Evolutionary conservation across 2,329 filamentous ascomycete species (phyloP).

Genomic region (Claviceps cyperi): DNA sequence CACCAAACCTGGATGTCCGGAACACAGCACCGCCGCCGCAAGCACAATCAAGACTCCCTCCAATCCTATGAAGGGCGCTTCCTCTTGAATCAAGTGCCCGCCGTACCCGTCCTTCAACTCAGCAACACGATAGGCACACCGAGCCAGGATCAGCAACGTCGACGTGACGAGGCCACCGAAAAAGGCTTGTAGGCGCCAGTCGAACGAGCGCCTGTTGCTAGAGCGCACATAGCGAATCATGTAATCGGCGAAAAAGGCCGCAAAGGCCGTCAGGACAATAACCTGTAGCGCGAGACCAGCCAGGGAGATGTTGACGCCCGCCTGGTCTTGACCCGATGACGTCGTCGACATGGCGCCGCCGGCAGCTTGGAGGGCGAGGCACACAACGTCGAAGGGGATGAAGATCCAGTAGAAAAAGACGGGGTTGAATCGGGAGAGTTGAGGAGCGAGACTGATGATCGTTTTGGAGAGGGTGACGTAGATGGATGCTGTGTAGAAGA

Average conservation of each 20-base stretch:
- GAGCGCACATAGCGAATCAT: conserved; percentile 26
- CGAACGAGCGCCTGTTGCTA: conserved; percentile 11
- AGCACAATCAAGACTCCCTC: conserved; percentile 30
- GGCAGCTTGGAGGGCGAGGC: conserved; percentile 40
- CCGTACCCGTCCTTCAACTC: conserved; percentile 51
- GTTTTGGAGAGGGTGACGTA: conserved; percentile 44
- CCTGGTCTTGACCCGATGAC: conserved; percentile 22
- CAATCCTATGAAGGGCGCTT: conserved; percentile 37
- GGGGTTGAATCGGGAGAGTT: conserved; percentile 29
- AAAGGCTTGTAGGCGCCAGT: conserved; percentile 27
- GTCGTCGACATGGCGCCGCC: conserved; percentile 39
- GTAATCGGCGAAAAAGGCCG: conserved; percentile 33
- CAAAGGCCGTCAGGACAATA: conserved; percentile 38
- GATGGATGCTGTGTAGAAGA: conserved; percentile 44
- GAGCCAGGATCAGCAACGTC: conserved; percentile 44
- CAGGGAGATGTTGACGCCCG: conserved; percentile 25
- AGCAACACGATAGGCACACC: conserved; percentile 49
- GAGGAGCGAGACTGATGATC: conserved; percentile 25
- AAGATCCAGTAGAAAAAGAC: conserved; percentile 32
- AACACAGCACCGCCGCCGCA: conserved; percentile 21
- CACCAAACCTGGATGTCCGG: conserved; percentile 28
- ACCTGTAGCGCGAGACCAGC: conserved; percentile 47
- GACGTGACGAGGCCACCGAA: conserved; percentile 36
- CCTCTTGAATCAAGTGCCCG: conserved; percentile 37
- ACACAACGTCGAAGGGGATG: conserved; percentile 41